Evolutionary conservation across 2,329 filamentous ascomycete species (phyloP), one percentile per base, ranked within the genome.

Genomic region (Chaetomium strumarium): DNA sequence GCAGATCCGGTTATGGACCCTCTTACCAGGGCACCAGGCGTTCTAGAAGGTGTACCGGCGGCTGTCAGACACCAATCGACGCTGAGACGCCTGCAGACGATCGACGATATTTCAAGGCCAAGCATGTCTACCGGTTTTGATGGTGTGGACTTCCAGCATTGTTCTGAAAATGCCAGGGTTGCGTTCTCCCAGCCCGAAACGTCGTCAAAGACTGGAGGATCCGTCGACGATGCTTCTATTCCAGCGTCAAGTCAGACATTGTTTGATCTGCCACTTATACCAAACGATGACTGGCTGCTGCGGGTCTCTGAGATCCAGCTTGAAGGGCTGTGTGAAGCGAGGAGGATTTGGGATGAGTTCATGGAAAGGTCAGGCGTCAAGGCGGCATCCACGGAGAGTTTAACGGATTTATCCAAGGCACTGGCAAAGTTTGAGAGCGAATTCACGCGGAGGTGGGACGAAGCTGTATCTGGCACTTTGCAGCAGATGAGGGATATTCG

Each of bases 291-390:
- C 9, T 47, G 31, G 31, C 20, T 60, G 14, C n/a, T 57, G 3
- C 47, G 20, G 7, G 7, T 53, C 5, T 48, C 47, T 1, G 47
- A 55, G 19, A 40, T 56, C 9, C 52, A 56, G 13, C 59, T 61
- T 8, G 34, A 53, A 44, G 60, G 58, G 8, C 36, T 62, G 5
- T 45, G 38, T 11, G 43, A 59, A 30, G 61, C 56, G 13, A 58
- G 52, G 10, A 55, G 16, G 19, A 19, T 63, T 33, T 63, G 58
- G 58, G 45, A 59, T 17, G 57, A 59, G 0, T 51, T 61, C 8
- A 55, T 60, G 55, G 48, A 49, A 19, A 58, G 34, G 30, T 56
- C 39, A 2, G 20, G n/a, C 19, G 41, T 24, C 11, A 57, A 55
- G 14, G 46, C 47, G 31, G 44, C 53, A 11, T 39, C 42, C 5